Percentiles rank a stretch among this genome's conserved stretches.
These are phyloP conservation scores for Clohesyomyces aquaticus DNA, from an alignment of 495 filamentous ascomycete species.

Conservation along the genomic window DNA sequence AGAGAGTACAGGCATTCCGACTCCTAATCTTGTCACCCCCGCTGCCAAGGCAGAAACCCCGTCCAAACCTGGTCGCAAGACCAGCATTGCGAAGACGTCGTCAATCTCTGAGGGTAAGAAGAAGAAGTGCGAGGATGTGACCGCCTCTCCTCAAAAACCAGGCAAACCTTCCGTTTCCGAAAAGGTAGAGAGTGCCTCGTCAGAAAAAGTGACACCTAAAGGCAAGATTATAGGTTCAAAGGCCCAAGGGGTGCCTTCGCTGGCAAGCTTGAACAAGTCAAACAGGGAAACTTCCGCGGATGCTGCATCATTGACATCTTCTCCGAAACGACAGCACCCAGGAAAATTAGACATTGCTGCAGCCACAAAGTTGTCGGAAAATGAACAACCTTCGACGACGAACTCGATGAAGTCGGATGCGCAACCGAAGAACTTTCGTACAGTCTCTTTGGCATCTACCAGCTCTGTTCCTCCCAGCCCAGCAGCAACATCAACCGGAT, in stretches of 20 bases:
- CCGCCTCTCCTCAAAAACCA: not conserved
- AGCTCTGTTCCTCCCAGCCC: conserved; percentile 55
- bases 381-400: conserved; percentile 14
- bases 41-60: conserved; percentile 6
- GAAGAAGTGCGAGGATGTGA: conserved; percentile 14
- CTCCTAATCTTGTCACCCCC: not conserved
- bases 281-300: not conserved
- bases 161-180: not conserved
- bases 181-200: not conserved
- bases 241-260: not conserved
- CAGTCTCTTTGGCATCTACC: conserved; percentile 30
- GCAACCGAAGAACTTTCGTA: conserved; percentile 28
- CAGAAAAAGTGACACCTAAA: conserved; percentile 22
- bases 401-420: conserved; percentile 25
- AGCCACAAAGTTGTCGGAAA: conserved; percentile 47
- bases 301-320: not conserved
- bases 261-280: conserved; percentile 22
- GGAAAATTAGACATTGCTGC: conserved; percentile 68
- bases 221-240: conserved; percentile 20
- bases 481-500: conserved; percentile 54
- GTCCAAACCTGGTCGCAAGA: conserved; percentile 9
- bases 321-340: conserved; percentile 58
- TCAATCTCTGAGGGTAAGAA: conserved; percentile 9
- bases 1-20: not conserved
- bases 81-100: conserved; percentile 10